Evolutionary conservation across 257 asterid genomes (phyloP).

Genomic region (Solanum bulbocastanum): DNA sequence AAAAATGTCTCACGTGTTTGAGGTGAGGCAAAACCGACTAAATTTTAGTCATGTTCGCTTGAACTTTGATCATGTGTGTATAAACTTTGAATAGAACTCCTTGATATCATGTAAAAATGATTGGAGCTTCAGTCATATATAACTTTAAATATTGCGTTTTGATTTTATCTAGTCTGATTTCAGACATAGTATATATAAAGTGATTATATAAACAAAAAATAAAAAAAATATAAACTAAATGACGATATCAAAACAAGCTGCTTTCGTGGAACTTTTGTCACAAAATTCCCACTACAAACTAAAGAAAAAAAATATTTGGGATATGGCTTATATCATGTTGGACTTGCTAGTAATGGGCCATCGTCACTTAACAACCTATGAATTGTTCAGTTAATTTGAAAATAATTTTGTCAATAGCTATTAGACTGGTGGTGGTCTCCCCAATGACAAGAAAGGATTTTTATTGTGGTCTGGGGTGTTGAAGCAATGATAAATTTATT

Average conservation of each 20-base stretch:
- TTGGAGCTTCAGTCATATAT: fast-evolving
- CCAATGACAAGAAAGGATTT: neutral
- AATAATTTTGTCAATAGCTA: neutral
- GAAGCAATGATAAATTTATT: neutral
- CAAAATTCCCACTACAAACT: neutral
- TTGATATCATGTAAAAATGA: too few relatives aligned
- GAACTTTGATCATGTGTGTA: too few relatives aligned
- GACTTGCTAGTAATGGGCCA: neutral
- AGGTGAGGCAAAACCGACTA: neutral
- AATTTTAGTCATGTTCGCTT: neutral
- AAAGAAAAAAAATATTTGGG: neutral
- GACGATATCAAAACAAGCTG: neutral
- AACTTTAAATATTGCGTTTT: too few relatives aligned
- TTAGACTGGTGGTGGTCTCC: neutral
- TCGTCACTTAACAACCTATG: neutral
- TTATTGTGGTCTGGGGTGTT: fast-evolving
- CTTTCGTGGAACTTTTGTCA: too few relatives aligned
- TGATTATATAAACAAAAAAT: too few relatives aligned
- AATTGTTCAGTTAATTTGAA: neutral
- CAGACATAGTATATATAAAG: too few relatives aligned
- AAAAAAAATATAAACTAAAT: too few relatives aligned
- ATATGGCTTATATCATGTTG: neutral
- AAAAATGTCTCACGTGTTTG: too few relatives aligned
- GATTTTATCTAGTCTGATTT: neutral
- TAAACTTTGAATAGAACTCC: too few relatives aligned